A percentile compares a stretch with the other conserved stretches of the same genome.
phyloP scores from a whole-genome alignment of 1,139 yeast species.

The Magnusiomyces suaveolens region DNA sequence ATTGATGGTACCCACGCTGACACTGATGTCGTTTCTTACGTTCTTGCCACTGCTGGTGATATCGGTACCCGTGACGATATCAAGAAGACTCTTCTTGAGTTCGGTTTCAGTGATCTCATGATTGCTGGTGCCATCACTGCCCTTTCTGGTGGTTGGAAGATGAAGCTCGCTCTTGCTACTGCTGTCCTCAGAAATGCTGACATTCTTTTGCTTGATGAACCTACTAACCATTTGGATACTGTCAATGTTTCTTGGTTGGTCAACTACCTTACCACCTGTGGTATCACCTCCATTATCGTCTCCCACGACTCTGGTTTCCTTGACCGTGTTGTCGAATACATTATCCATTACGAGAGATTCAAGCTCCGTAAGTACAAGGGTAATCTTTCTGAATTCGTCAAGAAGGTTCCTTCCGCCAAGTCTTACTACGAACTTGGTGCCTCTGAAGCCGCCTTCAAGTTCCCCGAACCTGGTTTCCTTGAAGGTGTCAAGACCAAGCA shows the following conservation, averaged over 20 bases:
- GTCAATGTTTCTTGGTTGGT: constrained; percentile 99
- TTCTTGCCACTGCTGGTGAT: constrained; percentile 54
- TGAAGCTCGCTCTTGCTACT: constrained; percentile 98
- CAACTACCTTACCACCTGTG: constrained; percentile 96
- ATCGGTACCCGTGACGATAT: constrained; percentile 62
- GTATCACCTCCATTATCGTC: constrained; percentile 94
- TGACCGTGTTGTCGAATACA: constrained; percentile 94
- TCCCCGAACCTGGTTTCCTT: constrained; percentile 99
- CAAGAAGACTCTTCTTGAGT: constrained; percentile 65
- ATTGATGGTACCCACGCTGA: constrained; percentile 97
- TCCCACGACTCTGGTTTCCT: constrained; percentile 99
- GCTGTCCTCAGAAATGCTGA: constrained; percentile 99
- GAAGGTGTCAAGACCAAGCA: constrained; percentile 99
- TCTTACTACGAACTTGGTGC: constrained; percentile 98
- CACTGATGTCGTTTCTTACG: constrained; percentile 85
- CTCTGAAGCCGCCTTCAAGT: constrained; percentile 86
- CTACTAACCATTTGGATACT: constrained; percentile 99
- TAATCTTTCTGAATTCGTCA: constrained; percentile 96
- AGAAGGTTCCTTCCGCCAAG: constrained; percentile 97
- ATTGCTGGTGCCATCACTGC: constrained; percentile 86
- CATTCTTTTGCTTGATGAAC: constrained; percentile 96
- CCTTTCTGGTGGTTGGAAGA: constrained; percentile 99
- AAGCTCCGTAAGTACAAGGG: constrained; percentile 99
- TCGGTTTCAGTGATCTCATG: constrained; percentile 90
- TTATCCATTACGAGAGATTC: constrained; percentile 99